Conservation (phyloP, 2,329 filamentous ascomycete species). For the Fusarium odoratissimum region DNA sequence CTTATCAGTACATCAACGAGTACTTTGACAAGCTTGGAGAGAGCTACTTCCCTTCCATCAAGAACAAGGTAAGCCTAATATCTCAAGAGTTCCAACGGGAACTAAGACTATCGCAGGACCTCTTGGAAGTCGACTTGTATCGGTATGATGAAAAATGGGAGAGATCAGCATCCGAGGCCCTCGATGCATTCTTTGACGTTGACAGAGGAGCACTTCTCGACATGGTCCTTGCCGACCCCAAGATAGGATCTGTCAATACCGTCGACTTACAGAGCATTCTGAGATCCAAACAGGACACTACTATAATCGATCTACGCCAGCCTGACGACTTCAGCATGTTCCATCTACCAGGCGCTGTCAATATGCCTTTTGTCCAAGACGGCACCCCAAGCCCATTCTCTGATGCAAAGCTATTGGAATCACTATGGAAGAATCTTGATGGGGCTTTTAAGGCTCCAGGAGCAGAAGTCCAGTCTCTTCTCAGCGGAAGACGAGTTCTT, state of each 20-base stretch:
- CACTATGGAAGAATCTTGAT: slow-evolving; percentile 62
- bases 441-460: slow-evolving; percentile 51
- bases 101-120: slow-evolving; percentile 27
- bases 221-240: slow-evolving; percentile 11
- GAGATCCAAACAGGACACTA: slow-evolving; percentile 42
- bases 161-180: slow-evolving; percentile 23
- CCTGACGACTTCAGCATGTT: slow-evolving; percentile 55
- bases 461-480: slow-evolving; percentile 30
- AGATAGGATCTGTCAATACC: background rate
- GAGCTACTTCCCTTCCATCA: slow-evolving; percentile 61
- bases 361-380: slow-evolving; percentile 55
- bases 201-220: slow-evolving; percentile 25
- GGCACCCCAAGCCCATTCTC: slow-evolving; percentile 58
- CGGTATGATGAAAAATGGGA: slow-evolving; percentile 47
- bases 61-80: slow-evolving; percentile 49
- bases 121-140: slow-evolving; percentile 41
- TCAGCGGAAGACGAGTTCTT: slow-evolving; percentile 53
- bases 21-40: slow-evolving; percentile 68
- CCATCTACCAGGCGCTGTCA: slow-evolving; percentile 58
- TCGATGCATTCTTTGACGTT: slow-evolving; percentile 25
- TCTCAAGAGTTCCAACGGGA: too few species aligned
- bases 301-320: slow-evolving; percentile 59
- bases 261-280: slow-evolving; percentile 18
- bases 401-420: slow-evolving; percentile 55
- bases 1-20: slow-evolving; percentile 71